Evolutionary conservation across 208 protist species (phyloP).

Genomic region (Wallacemonas sp.): DNA sequence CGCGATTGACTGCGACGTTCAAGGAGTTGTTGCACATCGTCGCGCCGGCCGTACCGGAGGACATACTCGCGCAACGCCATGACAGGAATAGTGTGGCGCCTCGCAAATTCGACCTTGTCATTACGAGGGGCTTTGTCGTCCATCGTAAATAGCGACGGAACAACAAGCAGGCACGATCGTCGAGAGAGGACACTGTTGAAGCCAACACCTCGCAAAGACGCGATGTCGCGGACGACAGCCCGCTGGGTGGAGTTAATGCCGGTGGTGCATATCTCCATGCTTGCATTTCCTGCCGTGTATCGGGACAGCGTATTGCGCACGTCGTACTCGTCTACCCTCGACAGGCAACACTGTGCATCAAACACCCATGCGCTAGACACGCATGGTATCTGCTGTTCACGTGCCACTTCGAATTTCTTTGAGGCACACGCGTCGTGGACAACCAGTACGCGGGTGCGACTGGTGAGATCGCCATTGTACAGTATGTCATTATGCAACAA

Average conservation of each 20-base stretch:
- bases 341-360: slow-evolving; percentile 38
- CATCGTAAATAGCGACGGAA: slow-evolving; percentile 15
- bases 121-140: slow-evolving; percentile 12
- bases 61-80: slow-evolving; percentile 27
- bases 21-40: neutral
- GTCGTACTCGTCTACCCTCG: slow-evolving; percentile 28
- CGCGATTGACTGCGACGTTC: slow-evolving; percentile 11
- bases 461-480: slow-evolving; percentile 44
- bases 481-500: slow-evolving; percentile 26
- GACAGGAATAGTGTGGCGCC: slow-evolving; percentile 26
- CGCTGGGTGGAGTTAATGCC: slow-evolving; percentile 30
- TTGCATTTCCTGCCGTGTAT: neutral
- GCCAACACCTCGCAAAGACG: slow-evolving; percentile 19
- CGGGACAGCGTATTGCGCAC: slow-evolving; percentile 27
- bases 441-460: slow-evolving; percentile 47
- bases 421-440: slow-evolving; percentile 26
- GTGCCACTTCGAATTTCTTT: slow-evolving; percentile 49
- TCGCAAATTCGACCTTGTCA: slow-evolving; percentile 32
- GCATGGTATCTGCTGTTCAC: slow-evolving; percentile 52
- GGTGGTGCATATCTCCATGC: slow-evolving; percentile 49
- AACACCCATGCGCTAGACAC: slow-evolving; percentile 51
- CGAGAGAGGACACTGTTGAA: slow-evolving; percentile 42
- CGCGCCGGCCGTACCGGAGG: slow-evolving; percentile 21
- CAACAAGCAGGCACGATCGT: slow-evolving; percentile 42
- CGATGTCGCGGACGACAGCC: slow-evolving; percentile 27